Base-by-base conservation (phyloP, 2,329 filamentous ascomycete genomes). In the Hirsutella rhossiliensis region DNA sequence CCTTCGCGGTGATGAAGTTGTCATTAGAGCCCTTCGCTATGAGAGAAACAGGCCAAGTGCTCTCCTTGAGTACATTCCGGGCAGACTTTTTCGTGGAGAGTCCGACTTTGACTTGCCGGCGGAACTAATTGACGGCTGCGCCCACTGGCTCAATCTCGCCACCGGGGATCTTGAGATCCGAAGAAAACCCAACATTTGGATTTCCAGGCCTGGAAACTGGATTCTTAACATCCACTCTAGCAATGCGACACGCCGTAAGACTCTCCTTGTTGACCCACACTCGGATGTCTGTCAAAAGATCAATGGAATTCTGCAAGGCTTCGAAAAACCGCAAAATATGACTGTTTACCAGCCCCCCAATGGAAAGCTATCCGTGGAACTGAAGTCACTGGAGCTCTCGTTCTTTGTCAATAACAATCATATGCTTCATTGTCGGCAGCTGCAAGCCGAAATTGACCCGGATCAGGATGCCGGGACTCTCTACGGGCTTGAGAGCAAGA, bases 381-480 rank as follows among this genome's bases (percentile, higher is more conserved):
- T 81, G 19, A 66, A 65, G 39, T 66, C 70, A 2, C 52, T 79
- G 2, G 67, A 80, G 38, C 56, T 83, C 0, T 58, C 53, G 0
- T 83, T 83, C 49, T 47, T 34, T 1, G 73, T 82, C 1, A 76
- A 73, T 40, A 0, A 11, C 0, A 47, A 52, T 0, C 55, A 61
- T 0, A 47, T 69, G 0, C 63, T 84, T 0, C 49, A 67, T 13
- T 79, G 66, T 17, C 57, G 42, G 0, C 65, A 81, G 47, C 62
- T 82, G 0, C 55, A 57, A 0, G 62, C 71, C 0, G 66, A 74
- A 37, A 62, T 86, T 1, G 76, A 80, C 54, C n/a, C 56, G 0
- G 50, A 74, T 9, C 82, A 86, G 52, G 72, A 82, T 41, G 60
- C 70, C 0, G 80, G 80, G 0, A 77, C 75, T 0, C 68, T 74